phyloP scores from a whole-genome alignment of 805 yeast species.

The Candida peoriensis region DNA sequence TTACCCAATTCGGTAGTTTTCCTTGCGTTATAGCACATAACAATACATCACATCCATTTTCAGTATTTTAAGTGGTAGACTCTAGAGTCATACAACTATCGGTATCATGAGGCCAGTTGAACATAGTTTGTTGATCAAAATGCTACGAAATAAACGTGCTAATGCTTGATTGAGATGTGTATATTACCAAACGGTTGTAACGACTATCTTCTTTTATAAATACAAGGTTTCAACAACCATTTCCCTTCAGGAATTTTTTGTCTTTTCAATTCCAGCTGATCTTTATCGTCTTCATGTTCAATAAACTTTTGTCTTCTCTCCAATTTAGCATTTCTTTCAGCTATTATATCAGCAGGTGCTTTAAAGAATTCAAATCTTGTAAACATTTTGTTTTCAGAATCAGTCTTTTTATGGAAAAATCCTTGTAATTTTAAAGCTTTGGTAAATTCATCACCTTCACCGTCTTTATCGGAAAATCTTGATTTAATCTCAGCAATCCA shows the following conservation, averaged over 20 bases:
- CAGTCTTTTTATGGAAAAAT: slow-evolving; percentile 83
- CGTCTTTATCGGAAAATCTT: slow-evolving; percentile 70
- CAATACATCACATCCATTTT: no score
- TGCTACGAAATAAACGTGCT: no score
- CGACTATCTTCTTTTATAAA: slow-evolving; percentile 86
- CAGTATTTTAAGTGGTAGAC: no score
- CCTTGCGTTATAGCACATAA: no score
- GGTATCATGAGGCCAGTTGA: no score
- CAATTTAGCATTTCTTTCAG: slow-evolving; percentile 55
- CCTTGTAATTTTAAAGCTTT: slow-evolving; percentile 73
- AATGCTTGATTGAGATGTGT: no score
- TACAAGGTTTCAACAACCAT: slow-evolving; percentile 93
- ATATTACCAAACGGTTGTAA: no score
- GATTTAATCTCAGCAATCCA: slow-evolving; percentile 99
- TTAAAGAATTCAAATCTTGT: slow-evolving; percentile 91
- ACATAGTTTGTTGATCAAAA: no score
- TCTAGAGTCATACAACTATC: no score
- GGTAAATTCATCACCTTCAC: slow-evolving; percentile 77
- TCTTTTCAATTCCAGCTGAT: slow-evolving; percentile 53
- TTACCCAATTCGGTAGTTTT: no score
- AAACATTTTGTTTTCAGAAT: slow-evolving; percentile 87
- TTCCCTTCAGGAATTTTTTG: slow-evolving; percentile 62
- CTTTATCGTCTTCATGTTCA: slow-evolving; percentile 62
- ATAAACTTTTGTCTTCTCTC: slow-evolving; percentile 63
- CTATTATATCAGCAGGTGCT: slow-evolving; percentile 65